These are phyloP conservation scores for Sporobolomyces phaffii DNA, from an alignment of 768 basidiomycete species.

Conservation along the genomic window DNA sequence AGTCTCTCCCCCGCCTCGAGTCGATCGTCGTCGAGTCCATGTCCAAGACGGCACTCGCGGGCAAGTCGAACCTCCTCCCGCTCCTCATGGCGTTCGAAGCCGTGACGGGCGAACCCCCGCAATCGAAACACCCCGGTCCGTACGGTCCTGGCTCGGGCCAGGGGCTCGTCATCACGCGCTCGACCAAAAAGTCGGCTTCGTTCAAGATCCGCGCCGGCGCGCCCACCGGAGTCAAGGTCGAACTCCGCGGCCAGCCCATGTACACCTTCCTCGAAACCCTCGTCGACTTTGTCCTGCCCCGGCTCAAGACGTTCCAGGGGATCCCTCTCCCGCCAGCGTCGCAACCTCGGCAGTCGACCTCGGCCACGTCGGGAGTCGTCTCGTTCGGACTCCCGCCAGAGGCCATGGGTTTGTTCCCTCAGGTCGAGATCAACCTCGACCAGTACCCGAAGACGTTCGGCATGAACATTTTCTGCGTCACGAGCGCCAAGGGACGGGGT, in stretches of 20 bases:
- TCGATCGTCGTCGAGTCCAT: constrained; percentile 79
- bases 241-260: constrained; percentile 80
- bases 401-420: constrained; percentile 87
- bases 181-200: constrained; percentile 64
- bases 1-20: constrained; percentile 70
- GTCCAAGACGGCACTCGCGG: constrained; percentile 69
- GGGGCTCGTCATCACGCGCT: constrained; percentile 67
- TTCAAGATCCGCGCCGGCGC: constrained; percentile 74
- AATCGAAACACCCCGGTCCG: constrained; percentile 39
- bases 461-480: constrained; percentile 90
- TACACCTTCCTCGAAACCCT: constrained; percentile 85
- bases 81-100: constrained; percentile 81
- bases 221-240: constrained; percentile 82
- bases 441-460: constrained; percentile 78
- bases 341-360: constrained; percentile 64
- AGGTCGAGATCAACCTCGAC: constrained; percentile 90
- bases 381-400: constrained; percentile 75
- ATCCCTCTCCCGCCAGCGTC: constrained; percentile 69
- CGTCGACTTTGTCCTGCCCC: constrained; percentile 89
- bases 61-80: constrained; percentile 68
- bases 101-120: constrained; percentile 69
- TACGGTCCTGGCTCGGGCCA: constrained; percentile 44
- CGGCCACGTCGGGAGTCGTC: constrained; percentile 77
- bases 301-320: constrained; percentile 82
- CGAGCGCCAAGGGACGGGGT: constrained; percentile 76